Evolutionary conservation across 257 asterid genomes (phyloP), one percentile per base, ranked within the genome.

Genomic region (Fraxinus americana): DNA sequence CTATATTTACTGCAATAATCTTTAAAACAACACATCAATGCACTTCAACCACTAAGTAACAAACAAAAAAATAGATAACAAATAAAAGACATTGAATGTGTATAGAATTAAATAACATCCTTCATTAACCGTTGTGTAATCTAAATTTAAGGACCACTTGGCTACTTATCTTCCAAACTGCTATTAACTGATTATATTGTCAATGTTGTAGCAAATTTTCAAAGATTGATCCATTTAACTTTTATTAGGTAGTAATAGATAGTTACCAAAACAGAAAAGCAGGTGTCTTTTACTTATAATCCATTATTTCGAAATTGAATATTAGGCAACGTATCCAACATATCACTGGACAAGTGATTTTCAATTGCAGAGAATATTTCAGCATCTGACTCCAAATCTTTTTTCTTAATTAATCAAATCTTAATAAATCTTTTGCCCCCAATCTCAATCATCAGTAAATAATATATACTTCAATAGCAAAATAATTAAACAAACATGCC

Each of bases 271-370:
- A 76, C 41, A 2, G 41, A 65, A 68, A 71, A 48, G 68, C 32
- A 13, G n/a, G 73, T 72, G 75, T 73, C 97, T n/a, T n/a, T 90
- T 90, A 96, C 99, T 89, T 87, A 90, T 91, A 91, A 86, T 96
- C 97, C 98, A 96, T 93, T 59, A 96, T 91, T 80, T n/a, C n/a
- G n/a, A n/a, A n/a, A n/a, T n/a, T n/a, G n/a, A n/a, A n/a, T n/a
- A n/a, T n/a, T n/a, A n/a, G n/a, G n/a, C n/a, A n/a, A n/a, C n/a
- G n/a, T n/a, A n/a, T n/a, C n/a, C n/a, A n/a, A n/a, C n/a, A n/a
- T n/a, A n/a, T n/a, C n/a, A n/a, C n/a, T n/a, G n/a, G n/a, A n/a
- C n/a, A n/a, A n/a, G n/a, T n/a, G n/a, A n/a, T n/a, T n/a, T n/a
- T n/a, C n/a, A n/a, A n/a, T n/a, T n/a, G n/a, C n/a, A n/a, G n/a